Evolutionary conservation across 306 rosid genomes (phyloP).

Genomic region (Vigna reflexopilosa): DNA sequence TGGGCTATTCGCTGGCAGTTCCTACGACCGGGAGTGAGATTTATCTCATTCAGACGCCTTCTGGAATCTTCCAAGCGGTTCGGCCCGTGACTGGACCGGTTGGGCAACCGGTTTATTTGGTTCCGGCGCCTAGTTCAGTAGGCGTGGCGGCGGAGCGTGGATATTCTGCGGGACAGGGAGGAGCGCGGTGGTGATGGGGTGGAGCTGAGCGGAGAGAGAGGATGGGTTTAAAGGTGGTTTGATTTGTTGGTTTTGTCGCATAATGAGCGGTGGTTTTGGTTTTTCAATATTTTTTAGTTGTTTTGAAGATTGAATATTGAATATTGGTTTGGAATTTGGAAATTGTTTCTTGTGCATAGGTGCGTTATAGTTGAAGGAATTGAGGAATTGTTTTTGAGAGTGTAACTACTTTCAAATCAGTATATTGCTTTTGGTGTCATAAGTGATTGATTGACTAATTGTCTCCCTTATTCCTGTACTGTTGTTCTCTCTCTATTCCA

Average conservation of each 20-base stretch:
- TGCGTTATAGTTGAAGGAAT: constrained; percentile 34
- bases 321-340: constrained; percentile 32
- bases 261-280: background rate
- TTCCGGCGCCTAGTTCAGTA: constrained; percentile 39
- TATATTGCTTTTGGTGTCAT: constrained; percentile 38
- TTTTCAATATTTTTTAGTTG: background rate
- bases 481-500: background rate
- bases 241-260: background rate
- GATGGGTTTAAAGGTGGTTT: background rate
- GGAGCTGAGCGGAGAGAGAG: constrained; percentile 42
- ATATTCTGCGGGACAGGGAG: constrained; percentile 54
- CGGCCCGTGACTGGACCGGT: constrained; percentile 60
- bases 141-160: constrained; percentile 52
- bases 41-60: constrained; percentile 63
- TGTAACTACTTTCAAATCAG: constrained; percentile 44
- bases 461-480: constrained; percentile 16
- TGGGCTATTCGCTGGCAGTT: constrained; percentile 49
- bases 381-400: constrained; percentile 39
- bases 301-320: constrained; percentile 24
- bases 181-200: constrained; percentile 48
- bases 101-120: constrained; percentile 52
- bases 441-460: constrained; percentile 4
- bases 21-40: constrained; percentile 53
- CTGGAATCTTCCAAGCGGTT: constrained; percentile 69
- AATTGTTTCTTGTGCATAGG: constrained; percentile 60